Evolutionary conservation across 208 protist genomes (phyloP).

Genomic region (Leishmania aethiopica): DNA sequence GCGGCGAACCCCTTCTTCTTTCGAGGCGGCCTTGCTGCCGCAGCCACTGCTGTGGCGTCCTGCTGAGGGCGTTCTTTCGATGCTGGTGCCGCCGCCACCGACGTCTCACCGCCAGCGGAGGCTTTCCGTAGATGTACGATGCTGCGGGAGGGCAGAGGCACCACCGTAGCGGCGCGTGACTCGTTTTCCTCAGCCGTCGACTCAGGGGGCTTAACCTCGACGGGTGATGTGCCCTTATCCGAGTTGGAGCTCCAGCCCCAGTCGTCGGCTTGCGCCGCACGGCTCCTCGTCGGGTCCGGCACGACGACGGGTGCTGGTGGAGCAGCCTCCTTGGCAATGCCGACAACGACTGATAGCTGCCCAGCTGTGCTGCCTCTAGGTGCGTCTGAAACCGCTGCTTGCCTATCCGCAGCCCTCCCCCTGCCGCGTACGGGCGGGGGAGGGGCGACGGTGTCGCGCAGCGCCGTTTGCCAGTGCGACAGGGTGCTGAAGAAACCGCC

Average conservation of each 20-base stretch:
- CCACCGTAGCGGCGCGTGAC: neutral
- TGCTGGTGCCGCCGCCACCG: neutral
- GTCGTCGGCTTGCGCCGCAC: neutral
- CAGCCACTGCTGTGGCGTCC: neutral
- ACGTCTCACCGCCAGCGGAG: neutral
- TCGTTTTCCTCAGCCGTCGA: neutral
- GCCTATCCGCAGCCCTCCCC: neutral
- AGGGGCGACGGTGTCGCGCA: conserved; percentile 37
- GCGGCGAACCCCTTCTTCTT: conserved; percentile 25
- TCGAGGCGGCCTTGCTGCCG: neutral
- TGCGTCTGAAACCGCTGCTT: neutral
- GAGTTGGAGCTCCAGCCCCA: conserved; percentile 27
- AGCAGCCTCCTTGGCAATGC: neutral
- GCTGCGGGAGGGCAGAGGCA: neutral
- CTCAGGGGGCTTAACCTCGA: neutral
- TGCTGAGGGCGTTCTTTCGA: neutral
- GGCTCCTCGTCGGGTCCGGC: neutral
- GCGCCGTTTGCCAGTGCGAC: conserved; percentile 39
- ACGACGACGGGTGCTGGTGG: neutral
- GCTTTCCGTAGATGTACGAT: neutral
- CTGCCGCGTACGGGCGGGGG: conserved; percentile 24
- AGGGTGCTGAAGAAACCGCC: conserved; percentile 45
- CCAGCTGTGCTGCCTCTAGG: too few species aligned
- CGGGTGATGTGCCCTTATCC: neutral
- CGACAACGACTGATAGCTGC: neutral